Base-by-base conservation (phyloP, 148 eudicot species). In the Rhododendron simsii region DNA sequence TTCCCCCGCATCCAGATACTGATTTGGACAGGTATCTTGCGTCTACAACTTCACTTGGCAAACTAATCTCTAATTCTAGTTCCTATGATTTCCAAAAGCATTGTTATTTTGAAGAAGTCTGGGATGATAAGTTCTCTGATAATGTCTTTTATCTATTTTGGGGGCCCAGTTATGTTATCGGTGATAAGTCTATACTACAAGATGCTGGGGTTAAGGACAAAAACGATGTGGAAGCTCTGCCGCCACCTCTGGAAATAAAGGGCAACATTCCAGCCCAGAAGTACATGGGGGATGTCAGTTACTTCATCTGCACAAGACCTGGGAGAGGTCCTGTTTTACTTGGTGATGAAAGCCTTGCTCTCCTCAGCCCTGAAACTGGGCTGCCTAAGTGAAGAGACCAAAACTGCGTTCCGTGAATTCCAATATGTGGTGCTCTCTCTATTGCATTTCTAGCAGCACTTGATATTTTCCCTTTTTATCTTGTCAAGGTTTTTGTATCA, bases 291-390 rank as follows among this genome's bases (percentile, higher is more conserved):
- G 98, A 95, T 50, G 95, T 96, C 51, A 91, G 92, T 81, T 95
- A 96, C 86, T 96, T 96, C 86, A 96, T 96, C 87, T 96, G 98
- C 89, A 96, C 99, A 78, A 92, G 91, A 78, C 98, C 98, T 61
- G 98, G 99, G 63, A 92, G 88, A 75, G 99, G 98, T 76, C 99
- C 99, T 15, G 86, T 91, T 47, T 61, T 96, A 76, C 88, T 95
- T 15, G 84, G 90, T 23, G 98, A 96, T 83, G 95, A 94, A 87
- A 90, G 84, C 74, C 92, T 88, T 75, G 91, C 99, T 86, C 96
- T 96, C 63, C 95, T 96, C 37, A 83, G 93, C 89, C 92, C 94
- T 15, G 90, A 92, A 87, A 94, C 94, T 1, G 99, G 98, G 16
- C 85, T 95, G 63, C 99, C 98, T 44, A 96, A 94, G 91, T 96